Conservation (phyloP, 257 asterid genomes). For the Thymus mandschuricus region DNA sequence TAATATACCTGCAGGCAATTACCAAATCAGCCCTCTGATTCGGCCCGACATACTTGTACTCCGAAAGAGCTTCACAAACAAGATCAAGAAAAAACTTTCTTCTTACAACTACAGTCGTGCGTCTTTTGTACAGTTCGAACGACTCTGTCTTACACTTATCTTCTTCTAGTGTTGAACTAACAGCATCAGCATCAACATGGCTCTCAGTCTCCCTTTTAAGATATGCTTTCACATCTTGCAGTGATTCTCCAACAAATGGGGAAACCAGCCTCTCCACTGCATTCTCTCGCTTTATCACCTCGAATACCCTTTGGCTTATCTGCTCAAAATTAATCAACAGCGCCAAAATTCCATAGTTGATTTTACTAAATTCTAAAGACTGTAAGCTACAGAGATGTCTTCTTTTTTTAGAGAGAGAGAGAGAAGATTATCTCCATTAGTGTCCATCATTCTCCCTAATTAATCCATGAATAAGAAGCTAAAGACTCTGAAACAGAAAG, state of each 20-base stretch:
- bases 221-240: conserved; percentile 42
- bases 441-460: too few relatives aligned
- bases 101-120: conserved; percentile 74
- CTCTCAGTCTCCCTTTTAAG: conserved; percentile 40
- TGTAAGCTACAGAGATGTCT: neutral
- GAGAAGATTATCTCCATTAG: too few relatives aligned
- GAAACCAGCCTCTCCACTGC: conserved; percentile 47
- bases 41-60: conserved; percentile 87
- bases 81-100: conserved; percentile 69
- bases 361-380: neutral
- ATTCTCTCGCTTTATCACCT: conserved; percentile 55
- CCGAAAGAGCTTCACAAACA: conserved; percentile 79
- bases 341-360: neutral
- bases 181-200: conserved; percentile 36
- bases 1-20: conserved; percentile 77
- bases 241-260: conserved; percentile 39
- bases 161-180: conserved; percentile 39
- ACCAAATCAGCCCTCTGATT: conserved; percentile 86
- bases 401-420: too few relatives aligned
- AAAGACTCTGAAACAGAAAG: neutral
- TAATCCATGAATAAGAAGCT: too few relatives aligned
- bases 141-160: conserved; percentile 51
- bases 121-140: conserved; percentile 82
- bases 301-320: conserved; percentile 82
- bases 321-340: conserved; percentile 36